Evolutionary conservation across 75 land plant genomes (phyloP).

Genomic region (Picea sitchensis): DNA sequence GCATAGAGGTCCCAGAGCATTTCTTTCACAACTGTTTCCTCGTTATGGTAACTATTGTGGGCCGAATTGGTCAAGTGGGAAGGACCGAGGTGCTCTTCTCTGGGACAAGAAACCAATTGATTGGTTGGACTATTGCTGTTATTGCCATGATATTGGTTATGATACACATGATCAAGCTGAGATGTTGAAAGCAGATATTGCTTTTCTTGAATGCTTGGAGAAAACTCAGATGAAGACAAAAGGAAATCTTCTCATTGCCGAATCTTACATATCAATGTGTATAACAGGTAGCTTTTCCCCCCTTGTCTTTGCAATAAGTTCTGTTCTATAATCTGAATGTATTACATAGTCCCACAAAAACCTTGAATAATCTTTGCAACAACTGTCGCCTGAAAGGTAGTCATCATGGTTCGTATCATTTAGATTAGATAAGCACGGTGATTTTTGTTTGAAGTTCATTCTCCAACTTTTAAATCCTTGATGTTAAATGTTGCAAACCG

Average conservation of each 20-base stretch:
- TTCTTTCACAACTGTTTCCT: slow-evolving; percentile 87
- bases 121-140: slow-evolving; percentile 93
- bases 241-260: slow-evolving; percentile 35
- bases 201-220: slow-evolving; percentile 78
- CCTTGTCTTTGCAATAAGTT: not conserved
- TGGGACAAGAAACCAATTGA: slow-evolving; percentile 94
- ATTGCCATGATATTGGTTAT: slow-evolving; percentile 93
- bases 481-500: not conserved
- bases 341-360: not conserved
- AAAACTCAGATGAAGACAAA: slow-evolving; percentile 36
- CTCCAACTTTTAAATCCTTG: not conserved
- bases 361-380: not conserved
- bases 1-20: slow-evolving; percentile 85
- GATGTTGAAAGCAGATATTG: slow-evolving; percentile 75
- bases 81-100: slow-evolving; percentile 56
- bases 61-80: slow-evolving; percentile 98
- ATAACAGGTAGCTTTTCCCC: slow-evolving; percentile 40
- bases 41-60: slow-evolving; percentile 98
- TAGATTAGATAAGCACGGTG: not conserved
- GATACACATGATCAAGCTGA: slow-evolving; percentile 78
- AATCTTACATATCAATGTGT: slow-evolving; percentile 56
- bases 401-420: not conserved
- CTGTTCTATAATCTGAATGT: not conserved
- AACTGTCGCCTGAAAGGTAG: too few species aligned
- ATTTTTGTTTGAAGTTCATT: not conserved